Conservation (phyloP, 2,329 filamentous ascomycete genomes). For the Trichoderma pleuroti region DNA sequence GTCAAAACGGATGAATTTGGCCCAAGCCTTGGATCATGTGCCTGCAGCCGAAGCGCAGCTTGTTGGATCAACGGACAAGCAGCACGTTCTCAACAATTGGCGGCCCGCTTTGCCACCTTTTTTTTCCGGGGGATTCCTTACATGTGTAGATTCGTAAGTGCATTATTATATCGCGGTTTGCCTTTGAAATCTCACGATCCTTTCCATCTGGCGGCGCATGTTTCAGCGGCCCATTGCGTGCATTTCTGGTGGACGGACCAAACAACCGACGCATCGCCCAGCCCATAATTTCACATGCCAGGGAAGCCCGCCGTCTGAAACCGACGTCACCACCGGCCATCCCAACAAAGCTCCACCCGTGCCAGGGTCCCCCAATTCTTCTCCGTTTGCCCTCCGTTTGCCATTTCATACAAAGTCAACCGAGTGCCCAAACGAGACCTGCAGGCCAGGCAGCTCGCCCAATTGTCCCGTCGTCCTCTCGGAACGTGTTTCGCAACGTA, state of each 20-base stretch:
- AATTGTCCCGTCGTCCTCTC: not conserved
- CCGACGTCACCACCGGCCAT: constrained; percentile 14
- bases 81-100: constrained; percentile 19
- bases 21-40: constrained; percentile 18
- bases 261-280: not conserved
- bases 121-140: not conserved
- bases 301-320: constrained; percentile 10
- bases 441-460: constrained; percentile 2
- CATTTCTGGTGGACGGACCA: not conserved
- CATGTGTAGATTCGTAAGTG: not conserved
- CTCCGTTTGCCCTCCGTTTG: constrained; percentile 10
- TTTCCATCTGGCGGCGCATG: not conserved
- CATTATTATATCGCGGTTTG: not conserved
- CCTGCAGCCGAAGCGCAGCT: constrained; percentile 6
- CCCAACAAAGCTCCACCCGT: constrained; percentile 16
- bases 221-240: not conserved
- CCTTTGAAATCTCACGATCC: not conserved
- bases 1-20: constrained; percentile 16
- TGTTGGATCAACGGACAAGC: constrained; percentile 16
- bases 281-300: constrained; percentile 17
- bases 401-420: not conserved
- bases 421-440: constrained; percentile 3
- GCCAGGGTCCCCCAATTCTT: constrained; percentile 4
- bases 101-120: not conserved
- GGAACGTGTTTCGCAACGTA: not conserved